These are phyloP conservation scores for Crithidia mellificae DNA, from an alignment of 208 protist genomes.

Conservation along the genomic window DNA sequence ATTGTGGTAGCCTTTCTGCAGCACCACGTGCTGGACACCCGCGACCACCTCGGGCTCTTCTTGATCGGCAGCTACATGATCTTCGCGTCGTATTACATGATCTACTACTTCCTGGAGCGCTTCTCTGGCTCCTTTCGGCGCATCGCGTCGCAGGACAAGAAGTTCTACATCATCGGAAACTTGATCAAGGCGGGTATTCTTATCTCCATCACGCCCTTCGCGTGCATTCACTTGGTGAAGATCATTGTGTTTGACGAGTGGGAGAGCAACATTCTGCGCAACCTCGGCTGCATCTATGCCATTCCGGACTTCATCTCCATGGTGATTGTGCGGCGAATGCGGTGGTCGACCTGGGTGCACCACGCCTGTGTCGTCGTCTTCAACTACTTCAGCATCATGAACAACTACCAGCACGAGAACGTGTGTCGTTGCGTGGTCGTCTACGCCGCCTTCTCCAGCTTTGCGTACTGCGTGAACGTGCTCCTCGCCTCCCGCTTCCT, in stretches of 20 bases:
- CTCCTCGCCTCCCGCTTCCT: conserved; percentile 92
- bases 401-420: conserved; percentile 88
- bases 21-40: conserved; percentile 83
- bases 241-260: conserved; percentile 86
- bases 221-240: conserved; percentile 70
- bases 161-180: conserved; percentile 94
- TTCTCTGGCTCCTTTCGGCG: conserved; percentile 73
- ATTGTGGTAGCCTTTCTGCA: conserved; percentile 77
- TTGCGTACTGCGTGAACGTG: conserved; percentile 92
- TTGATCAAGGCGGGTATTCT: conserved; percentile 90
- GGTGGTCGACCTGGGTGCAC: conserved; percentile 89
- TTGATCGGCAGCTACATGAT: conserved; percentile 87
- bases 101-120: conserved; percentile 87
- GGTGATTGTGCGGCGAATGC: conserved; percentile 89
- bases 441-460: conserved; percentile 90
- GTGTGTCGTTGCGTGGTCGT: conserved; percentile 90
- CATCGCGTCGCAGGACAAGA: conserved; percentile 86
- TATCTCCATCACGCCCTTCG: conserved; percentile 88
- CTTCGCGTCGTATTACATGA: conserved; percentile 87
- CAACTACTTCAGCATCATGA: conserved; percentile 89
- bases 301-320: conserved; percentile 93
- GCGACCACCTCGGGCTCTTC: conserved; percentile 87
- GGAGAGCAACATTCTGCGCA: conserved; percentile 84
- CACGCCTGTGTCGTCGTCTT: conserved; percentile 90
- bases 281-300: conserved; percentile 93